Conservation (phyloP, 1,284 basidiomycete genomes). For the Fistulinella cinereoalba region DNA sequence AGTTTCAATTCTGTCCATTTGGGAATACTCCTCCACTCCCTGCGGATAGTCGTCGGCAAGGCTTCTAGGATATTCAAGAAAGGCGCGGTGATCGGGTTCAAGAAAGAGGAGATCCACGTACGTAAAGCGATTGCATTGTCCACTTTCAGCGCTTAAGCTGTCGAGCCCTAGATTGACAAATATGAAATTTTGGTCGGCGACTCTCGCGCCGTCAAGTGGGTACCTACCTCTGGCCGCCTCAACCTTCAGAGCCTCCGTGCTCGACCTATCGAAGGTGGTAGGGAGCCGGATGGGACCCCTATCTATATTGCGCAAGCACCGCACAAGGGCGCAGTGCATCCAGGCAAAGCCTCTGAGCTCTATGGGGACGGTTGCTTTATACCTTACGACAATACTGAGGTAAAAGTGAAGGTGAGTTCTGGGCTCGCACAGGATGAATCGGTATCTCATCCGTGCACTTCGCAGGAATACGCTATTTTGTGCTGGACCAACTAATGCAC, state of each 20-base stretch:
- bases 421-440: not conserved
- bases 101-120: constrained; percentile 56
- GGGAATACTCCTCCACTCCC: not conserved
- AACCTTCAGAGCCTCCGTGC: constrained; percentile 43
- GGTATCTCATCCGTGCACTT: constrained; percentile 8
- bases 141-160: not conserved
- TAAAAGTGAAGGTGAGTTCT: constrained; percentile 33
- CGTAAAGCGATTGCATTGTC: constrained; percentile 17
- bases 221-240: constrained; percentile 45
- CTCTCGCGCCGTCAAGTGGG: constrained; percentile 57
- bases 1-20: constrained; percentile 22
- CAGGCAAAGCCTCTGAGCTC: constrained; percentile 59
- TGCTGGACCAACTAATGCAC: constrained; percentile 36
- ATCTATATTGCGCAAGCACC: constrained; percentile 61
- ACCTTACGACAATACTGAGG: constrained; percentile 30
- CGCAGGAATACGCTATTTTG: constrained; percentile 44
- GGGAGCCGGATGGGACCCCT: constrained; percentile 56
- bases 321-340: constrained; percentile 50
- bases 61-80: constrained; percentile 53
- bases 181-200: constrained; percentile 72
- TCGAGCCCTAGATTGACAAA: constrained; percentile 43
- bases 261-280: constrained; percentile 64
- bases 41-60: constrained; percentile 60
- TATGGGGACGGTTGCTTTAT: constrained; percentile 49
- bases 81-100: constrained; percentile 62